Evolutionary conservation across 1,284 basidiomycete genomes (phyloP), one percentile per base, ranked within the genome.

Genomic region (Papiliotrema nemorosa): DNA sequence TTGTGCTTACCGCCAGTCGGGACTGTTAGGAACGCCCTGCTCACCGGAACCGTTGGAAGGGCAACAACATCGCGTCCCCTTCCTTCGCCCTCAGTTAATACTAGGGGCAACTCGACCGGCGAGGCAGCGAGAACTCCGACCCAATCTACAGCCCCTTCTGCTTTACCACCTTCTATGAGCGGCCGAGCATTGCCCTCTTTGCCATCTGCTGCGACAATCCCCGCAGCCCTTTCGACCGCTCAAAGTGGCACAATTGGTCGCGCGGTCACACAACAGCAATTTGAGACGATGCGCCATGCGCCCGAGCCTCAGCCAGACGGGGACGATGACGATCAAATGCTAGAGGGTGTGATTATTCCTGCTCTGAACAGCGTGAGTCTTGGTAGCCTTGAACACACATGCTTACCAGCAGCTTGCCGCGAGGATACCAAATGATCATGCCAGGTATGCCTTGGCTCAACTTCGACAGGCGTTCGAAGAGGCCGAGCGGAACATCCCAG

Each of bases 331-430:
- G 85, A 89, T 64, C 87, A 87, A 22, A 94, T 97, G 84, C 78
- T 96, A 41, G 90, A 94, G 65, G 90, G 89, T n/a, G 92, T 97
- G 29, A 86, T 96, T 52, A 76, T 94, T 33, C 92, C 92, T 21
- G 91, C 90, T 16, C 86, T 96, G 60, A 87, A 88, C 47, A 92
- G 88, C 59, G 92, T 94, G 62, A 73, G 86, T 79, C 33, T 24
- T 35, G n/a, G n/a, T n/a, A n/a, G n/a, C n/a, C n/a, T n/a, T n/a
- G n/a, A n/a, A n/a, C n/a, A n/a, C n/a, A n/a, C n/a, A n/a, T n/a
- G n/a, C n/a, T n/a, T 37, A 41, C 37, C 40, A 37, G 6, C 47
- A 94, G 91, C 78, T 97, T 31, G 88, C 90, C 70, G 87, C 87
- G 51, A 83, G 92, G 40, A 88, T 96, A 29, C 84, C 87, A 1